Evolutionary conservation across 2,329 filamentous ascomycete genomes (phyloP), one percentile per base, ranked within the genome.

Genomic region (Fusarium drepaniforme): DNA sequence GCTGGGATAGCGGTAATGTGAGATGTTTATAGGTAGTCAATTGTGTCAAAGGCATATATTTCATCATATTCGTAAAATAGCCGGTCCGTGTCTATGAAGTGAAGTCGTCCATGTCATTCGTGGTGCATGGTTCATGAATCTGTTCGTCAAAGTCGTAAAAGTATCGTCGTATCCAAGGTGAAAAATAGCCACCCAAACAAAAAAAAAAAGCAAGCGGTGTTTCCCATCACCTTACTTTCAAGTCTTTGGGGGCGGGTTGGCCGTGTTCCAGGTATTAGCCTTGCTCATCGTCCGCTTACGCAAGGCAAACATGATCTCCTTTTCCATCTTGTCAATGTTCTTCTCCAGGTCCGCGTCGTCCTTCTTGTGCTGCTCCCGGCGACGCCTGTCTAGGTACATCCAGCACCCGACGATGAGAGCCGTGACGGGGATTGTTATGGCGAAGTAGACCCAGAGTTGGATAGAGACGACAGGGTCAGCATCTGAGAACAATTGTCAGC

Each of bases 381-480:
- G 87, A 28, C 83, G 83, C 46, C 80, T 83, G 77, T 91, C 89
- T 78, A 89, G 88, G 72, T 84, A 83, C 76, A 87, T 84, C 89
- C 90, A 92, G n/a, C 83, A 78, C 4, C 83, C 81, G 28, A 92
- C 88, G 71, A 92, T 89, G 60, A 84, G 33, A 3, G 87, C 78
- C 0, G 90, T 92, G 63, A 91, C 75, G 4, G 90, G 90, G 13
- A 92, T 80, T 4, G 90, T 90, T 64, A 92, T 86, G 71, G 84
- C 89, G 74, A 92, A 92, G 82, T 92, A 92, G 64, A 92, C 86
- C 90, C 90, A 92, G 30, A 92, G 84, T 60, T 86, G 82, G 21
- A 84, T 79, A 13, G 88, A 88, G 18, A 91, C 87, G 58, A 84
- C 80, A 6, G 85, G 82, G 21, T 82, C 80, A 6, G 82, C 80